Evolutionary conservation across 495 filamentous ascomycete species (phyloP).

Genomic region (Hyaloscypha finlandica): DNA sequence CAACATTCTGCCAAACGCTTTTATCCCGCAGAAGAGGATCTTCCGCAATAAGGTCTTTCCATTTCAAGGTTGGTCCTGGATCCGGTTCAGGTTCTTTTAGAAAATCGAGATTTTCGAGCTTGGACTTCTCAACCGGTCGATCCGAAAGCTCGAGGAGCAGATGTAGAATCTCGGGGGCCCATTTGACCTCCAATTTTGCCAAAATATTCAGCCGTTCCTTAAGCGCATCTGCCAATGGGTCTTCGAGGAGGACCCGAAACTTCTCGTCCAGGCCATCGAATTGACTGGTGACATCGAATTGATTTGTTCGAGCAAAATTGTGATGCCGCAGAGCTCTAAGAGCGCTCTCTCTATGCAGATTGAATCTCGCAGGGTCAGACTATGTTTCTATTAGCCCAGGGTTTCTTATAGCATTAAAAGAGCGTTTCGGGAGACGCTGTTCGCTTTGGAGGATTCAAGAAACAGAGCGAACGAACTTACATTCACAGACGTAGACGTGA

Average conservation of each 20-base stretch:
- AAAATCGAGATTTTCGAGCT: slow-evolving; percentile 59
- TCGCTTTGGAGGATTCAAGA: neutral
- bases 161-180: slow-evolving; percentile 77
- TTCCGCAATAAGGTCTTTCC: slow-evolving; percentile 73
- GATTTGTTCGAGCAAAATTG: slow-evolving; percentile 74
- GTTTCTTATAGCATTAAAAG: neutral
- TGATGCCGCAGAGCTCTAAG: slow-evolving; percentile 58
- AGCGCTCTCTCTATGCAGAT: slow-evolving; percentile 49
- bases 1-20: slow-evolving; percentile 75
- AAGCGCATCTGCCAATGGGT: slow-evolving; percentile 79
- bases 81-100: slow-evolving; percentile 46
- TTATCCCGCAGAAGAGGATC: slow-evolving; percentile 70
- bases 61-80: slow-evolving; percentile 55
- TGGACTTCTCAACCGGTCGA: slow-evolving; percentile 70
- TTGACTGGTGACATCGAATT: slow-evolving; percentile 76
- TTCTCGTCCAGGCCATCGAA: slow-evolving; percentile 86
- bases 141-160: slow-evolving; percentile 82
- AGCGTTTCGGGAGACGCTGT: neutral
- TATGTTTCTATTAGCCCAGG: slow-evolving; percentile 19
- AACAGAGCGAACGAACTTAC: slow-evolving; percentile 17
- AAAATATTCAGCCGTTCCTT: slow-evolving; percentile 62
- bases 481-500: slow-evolving; percentile 35
- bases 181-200: slow-evolving; percentile 51
- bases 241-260: slow-evolving; percentile 75
- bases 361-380: slow-evolving; percentile 49